These are phyloP conservation scores for Penicillium turbatum DNA, from an alignment of 495 filamentous ascomycete genomes.

Conservation along the genomic window DNA sequence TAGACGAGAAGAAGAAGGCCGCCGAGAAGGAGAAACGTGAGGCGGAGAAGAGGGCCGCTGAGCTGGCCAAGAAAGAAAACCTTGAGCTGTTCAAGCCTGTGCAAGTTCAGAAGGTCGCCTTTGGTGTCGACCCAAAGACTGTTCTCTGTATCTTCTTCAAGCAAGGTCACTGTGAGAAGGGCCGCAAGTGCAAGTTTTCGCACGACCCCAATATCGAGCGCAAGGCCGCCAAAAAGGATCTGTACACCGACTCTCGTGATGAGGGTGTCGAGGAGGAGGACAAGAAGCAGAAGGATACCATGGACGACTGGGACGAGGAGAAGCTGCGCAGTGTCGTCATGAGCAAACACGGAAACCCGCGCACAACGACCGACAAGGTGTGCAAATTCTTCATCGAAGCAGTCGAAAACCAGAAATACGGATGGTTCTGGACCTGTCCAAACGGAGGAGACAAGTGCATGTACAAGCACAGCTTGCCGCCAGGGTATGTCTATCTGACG, in stretches of 20 bases:
- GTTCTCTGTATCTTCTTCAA: conserved; percentile 96
- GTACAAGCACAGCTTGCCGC: conserved; percentile 93
- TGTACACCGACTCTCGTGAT: conserved; percentile 84
- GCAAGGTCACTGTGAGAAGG: conserved; percentile 96
- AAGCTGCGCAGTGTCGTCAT: conserved; percentile 85
- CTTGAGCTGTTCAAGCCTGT: conserved; percentile 89
- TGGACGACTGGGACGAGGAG: conserved; percentile 95
- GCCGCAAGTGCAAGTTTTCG: conserved; percentile 94
- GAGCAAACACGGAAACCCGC: conserved; percentile 95
- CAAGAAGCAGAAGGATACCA: conserved; percentile 85
- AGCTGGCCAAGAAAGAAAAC: conserved; percentile 70
- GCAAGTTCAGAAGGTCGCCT: conserved; percentile 92
- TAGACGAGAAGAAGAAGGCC: conserved; percentile 82
- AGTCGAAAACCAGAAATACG: conserved; percentile 96
- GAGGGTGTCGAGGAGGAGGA: conserved; percentile 62
- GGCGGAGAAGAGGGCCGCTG: conserved; percentile 83
- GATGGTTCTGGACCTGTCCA: conserved; percentile 98
- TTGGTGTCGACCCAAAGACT: conserved; percentile 97
- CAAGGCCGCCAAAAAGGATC: conserved; percentile 84
- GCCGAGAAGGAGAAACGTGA: conserved; percentile 83
- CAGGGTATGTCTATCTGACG: conserved; percentile 59
- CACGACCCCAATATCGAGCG: conserved; percentile 87
- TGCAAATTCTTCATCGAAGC: conserved; percentile 99
- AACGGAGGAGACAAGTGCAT: conserved; percentile 98
- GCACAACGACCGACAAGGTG: conserved; percentile 94